phyloP scores from a whole-genome alignment of 129 eudicot genomes.

The Calendula officinalis region DNA sequence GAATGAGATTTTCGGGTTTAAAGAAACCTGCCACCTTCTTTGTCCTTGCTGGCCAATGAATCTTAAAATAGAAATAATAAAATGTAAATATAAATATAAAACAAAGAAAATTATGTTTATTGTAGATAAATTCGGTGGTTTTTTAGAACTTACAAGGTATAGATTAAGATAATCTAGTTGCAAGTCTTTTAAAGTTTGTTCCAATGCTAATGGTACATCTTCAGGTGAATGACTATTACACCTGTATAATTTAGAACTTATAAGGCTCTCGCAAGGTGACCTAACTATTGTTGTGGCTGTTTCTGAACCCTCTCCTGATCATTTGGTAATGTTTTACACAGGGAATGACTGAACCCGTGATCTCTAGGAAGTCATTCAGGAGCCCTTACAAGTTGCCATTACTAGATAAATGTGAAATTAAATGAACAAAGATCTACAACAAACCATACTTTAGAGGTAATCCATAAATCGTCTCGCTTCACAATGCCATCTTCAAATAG shows the following conservation, averaged over 20 bases:
- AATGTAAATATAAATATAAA: neutral
- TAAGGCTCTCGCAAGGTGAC: too few species aligned
- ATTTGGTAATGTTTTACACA: too few species aligned
- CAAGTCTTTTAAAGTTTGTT: slow-evolving; percentile 57
- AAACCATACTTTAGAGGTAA: slow-evolving; percentile 83
- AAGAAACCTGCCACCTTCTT: slow-evolving; percentile 52
- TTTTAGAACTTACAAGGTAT: slow-evolving; percentile 59
- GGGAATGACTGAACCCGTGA: too few species aligned
- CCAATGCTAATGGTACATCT: slow-evolving; percentile 77
- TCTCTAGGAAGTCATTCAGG: too few species aligned
- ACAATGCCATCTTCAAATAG: slow-evolving; percentile 62
- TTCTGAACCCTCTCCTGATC: too few species aligned
- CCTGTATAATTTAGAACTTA: slow-evolving; percentile 41
- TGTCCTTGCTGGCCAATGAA: slow-evolving; percentile 72
- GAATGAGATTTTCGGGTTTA: slow-evolving; percentile 44
- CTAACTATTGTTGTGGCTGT: too few species aligned
- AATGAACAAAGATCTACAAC: neutral
- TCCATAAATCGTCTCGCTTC: slow-evolving; percentile 66
- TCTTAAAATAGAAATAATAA: slow-evolving; percentile 32
- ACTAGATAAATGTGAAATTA: neutral
- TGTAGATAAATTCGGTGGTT: neutral
- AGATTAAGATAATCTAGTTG: slow-evolving; percentile 75
- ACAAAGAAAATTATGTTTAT: neutral
- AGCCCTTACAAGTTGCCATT: too few species aligned
- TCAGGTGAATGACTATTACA: slow-evolving; percentile 70